Evolutionary conservation across 2,329 filamentous ascomycete genomes (phyloP), one percentile per base, ranked within the genome.

Genomic region (Scleromitrula shiraiana): DNA sequence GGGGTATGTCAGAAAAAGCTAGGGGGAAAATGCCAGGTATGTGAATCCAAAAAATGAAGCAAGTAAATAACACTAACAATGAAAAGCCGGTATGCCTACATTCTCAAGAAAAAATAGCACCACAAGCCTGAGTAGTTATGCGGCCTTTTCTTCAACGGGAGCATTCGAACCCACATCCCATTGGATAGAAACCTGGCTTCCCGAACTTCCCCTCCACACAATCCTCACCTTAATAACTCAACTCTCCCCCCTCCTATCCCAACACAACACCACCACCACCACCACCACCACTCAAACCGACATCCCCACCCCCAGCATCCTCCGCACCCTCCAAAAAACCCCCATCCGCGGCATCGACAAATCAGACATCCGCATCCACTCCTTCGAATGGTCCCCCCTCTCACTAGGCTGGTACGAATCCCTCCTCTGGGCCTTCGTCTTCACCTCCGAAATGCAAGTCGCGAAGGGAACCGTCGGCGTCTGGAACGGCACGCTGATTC

Each of bases 1-100:
- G 88, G 49, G 89, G 89, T 46, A 95, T 97, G 87, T 96, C 91
- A 17, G 93, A 97, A 67, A 98, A 97, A 65, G 93, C 93, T 14
- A 76, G 93, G 41, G 93, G 93, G 7, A 98, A 98, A 67, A 88
- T 95, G 81, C 93, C 91, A 26, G 61, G 61, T 62, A 58, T 44
- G 51, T 37, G n/a, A 38, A 17, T 23, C 5, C 17, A n/a, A 39
- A 23, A 29, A n/a, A 14, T 35, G 23, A 4, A 19, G 32, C 8
- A 4, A 20, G 12, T 41, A 7, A 24, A 35, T 2, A 8, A 40
- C 15, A 39, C 52, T 60, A 50, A 62, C 22, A 12, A 17, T n/a
- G 14, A 38, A 20, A 20, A 23, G 88, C 86, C 10, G 85, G 87
- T 1, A 75, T 83, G 41, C 77, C 79, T n/a, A 78, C 78, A 2